A percentile compares a stretch with the other conserved stretches of the same genome.
Evolutionary conservation across 2,329 filamentous ascomycete species (phyloP).

Genomic region (Colletotrichum euphorbiae): DNA sequence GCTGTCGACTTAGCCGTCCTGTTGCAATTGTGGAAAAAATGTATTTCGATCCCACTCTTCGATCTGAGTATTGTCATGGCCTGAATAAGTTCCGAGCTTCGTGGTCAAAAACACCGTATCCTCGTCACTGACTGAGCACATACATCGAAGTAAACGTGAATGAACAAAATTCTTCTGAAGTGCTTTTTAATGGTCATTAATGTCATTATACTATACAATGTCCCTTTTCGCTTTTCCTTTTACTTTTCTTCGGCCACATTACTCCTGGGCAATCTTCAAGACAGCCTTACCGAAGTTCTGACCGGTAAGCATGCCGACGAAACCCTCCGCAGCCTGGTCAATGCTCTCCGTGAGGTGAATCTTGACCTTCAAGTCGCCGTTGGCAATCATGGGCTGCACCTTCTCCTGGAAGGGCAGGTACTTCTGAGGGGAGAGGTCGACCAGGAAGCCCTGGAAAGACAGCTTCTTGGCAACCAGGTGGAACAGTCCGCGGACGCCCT

Average conservation of each 20-base stretch:
- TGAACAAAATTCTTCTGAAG: no score
- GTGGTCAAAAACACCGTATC: no score
- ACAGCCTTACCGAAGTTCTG: constrained; percentile 91
- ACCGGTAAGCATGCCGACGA: constrained; percentile 80
- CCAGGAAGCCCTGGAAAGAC: constrained; percentile 81
- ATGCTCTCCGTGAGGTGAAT: constrained; percentile 79
- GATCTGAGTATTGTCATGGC: no score
- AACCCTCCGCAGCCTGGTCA: constrained; percentile 79
- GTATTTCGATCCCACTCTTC: no score
- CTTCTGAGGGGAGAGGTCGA: constrained; percentile 77
- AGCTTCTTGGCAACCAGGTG: constrained; percentile 75
- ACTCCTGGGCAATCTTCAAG: constrained; percentile 63
- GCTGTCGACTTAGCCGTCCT: no score
- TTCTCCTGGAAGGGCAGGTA: constrained; percentile 79
- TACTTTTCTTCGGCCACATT: neutral
- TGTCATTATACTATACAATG: constrained; percentile 37
- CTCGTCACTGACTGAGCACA: no score
- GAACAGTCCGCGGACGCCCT: constrained; percentile 75
- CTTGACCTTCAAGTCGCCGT: constrained; percentile 79
- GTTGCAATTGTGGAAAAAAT: no score
- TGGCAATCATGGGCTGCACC: constrained; percentile 79
- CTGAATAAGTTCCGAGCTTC: no score
- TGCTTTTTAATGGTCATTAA: constrained; percentile 8
- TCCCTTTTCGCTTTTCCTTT: neutral
- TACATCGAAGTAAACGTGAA: no score